Base-by-base conservation (phyloP, 169 alveolate genomes). In the Sarcocystis neurona region DNA sequence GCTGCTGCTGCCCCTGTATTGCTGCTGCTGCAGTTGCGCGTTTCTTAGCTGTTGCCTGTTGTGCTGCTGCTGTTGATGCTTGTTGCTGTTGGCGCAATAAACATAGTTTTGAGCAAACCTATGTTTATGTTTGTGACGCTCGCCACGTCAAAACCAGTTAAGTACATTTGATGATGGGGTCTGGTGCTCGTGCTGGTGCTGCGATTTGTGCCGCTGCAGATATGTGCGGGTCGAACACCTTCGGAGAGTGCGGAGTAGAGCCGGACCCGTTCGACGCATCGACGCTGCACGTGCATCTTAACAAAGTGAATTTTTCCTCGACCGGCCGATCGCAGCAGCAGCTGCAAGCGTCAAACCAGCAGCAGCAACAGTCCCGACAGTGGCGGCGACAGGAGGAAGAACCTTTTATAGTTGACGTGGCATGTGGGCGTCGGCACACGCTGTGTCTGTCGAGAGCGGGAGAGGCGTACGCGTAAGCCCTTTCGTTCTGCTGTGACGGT, bases 181-280 rank as follows among this genome's bases (percentile, higher is more conserved):
- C n/a, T n/a, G n/a, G n/a, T n/a, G n/a, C n/a, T n/a, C n/a, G n/a
- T n/a, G n/a, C n/a, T n/a, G n/a, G n/a, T n/a, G n/a, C n/a, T n/a
- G n/a, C n/a, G n/a, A n/a, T n/a, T n/a, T n/a, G n/a, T n/a, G n/a
- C n/a, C n/a, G n/a, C 63, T 82, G 89, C 79, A 85, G 85, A 60
- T 44, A 66, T 80, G 74, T 84, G 89, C 72, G 89, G 89, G 1
- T 50, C 30, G 56, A 84, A 84, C n/a, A 70, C 47, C 39, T 84
- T 37, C 39, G 89, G 89, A 39, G 70, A 84, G 84, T 84, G 89
- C 72, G 89, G 89, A 48, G 46, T 84, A 74, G 53, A 84, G 89
- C 89, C 89, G 32, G 2, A 50, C 74, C 58, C 82, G 56, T 39
- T 43, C 58, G 89, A 72, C 43, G 50, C 39, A 20, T 48, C 58